Conservation (phyloP, 495 filamentous ascomycete species). For the Pseudomonodictys pantanalensis region DNA sequence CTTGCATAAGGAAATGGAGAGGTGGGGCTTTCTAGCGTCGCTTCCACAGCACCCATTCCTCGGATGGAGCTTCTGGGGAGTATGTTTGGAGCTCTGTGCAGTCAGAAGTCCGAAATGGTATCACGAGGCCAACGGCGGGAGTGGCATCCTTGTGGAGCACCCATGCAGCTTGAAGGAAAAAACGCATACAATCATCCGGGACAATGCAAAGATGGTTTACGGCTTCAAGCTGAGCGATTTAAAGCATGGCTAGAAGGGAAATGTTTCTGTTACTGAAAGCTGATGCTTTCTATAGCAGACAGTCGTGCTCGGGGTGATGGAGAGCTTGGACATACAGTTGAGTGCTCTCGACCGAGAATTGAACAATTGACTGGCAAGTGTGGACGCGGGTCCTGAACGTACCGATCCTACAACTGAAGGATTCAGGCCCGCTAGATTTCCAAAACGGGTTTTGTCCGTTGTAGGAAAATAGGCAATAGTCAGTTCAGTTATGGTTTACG, state of each 20-base stretch:
- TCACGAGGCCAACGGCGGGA: not conserved
- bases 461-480: no score
- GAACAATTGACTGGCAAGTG: no score
- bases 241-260: not conserved
- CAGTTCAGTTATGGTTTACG: no score
- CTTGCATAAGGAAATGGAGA: conserved; percentile 7
- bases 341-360: no score
- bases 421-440: no score
- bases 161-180: not conserved
- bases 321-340: no score
- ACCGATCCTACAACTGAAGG: no score
- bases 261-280: not conserved
- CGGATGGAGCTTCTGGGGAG: not conserved
- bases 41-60: not conserved
- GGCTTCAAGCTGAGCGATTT: not conserved
- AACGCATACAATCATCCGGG: not conserved
- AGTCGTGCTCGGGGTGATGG: no score
- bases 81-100: not conserved
- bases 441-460: no score
- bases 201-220: not conserved
- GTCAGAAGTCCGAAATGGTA: not conserved
- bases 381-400: no score
- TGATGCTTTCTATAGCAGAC: not conserved
- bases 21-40: not conserved
- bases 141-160: not conserved